Conservation (phyloP, 2,329 filamentous ascomycete species). For the Polychaeton citri region DNA sequence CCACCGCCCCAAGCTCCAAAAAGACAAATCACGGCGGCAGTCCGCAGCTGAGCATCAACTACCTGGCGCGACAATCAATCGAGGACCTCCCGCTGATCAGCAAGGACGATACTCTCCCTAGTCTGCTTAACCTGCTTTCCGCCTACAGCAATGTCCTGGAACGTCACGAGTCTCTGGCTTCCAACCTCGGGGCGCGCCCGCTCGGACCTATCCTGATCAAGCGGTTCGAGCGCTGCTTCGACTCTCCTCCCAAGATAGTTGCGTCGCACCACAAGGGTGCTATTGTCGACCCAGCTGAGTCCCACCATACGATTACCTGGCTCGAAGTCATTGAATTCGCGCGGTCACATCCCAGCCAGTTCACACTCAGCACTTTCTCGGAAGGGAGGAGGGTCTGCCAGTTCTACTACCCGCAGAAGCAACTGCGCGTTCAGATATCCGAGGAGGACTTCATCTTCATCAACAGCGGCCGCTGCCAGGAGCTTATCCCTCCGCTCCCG, state of each 20-base stretch:
- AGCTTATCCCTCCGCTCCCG: constrained; percentile 67
- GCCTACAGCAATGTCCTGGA: constrained; percentile 79
- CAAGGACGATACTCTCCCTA: constrained; percentile 56
- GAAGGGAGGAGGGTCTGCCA: constrained; percentile 63
- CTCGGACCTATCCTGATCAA: constrained; percentile 72
- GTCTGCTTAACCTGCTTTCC: constrained; percentile 57
- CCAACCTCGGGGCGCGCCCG: constrained; percentile 71
- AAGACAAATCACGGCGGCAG: constrained; percentile 33
- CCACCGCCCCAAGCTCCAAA: constrained; percentile 11
- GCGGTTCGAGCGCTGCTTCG: constrained; percentile 75
- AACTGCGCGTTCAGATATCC: constrained; percentile 68
- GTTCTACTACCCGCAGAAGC: constrained; percentile 58
- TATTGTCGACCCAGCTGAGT: constrained; percentile 19
- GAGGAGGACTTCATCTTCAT: constrained; percentile 83
- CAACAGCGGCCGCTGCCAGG: constrained; percentile 67
- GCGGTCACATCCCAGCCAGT: constrained; percentile 65
- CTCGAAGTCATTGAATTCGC: constrained; percentile 77
- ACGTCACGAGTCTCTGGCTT: constrained; percentile 74
- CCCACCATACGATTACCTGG: constrained; percentile 53
- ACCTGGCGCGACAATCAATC: constrained; percentile 49
- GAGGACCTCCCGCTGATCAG: constrained; percentile 50
- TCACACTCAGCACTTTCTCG: constrained; percentile 54
- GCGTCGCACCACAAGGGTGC: constrained; percentile 38
- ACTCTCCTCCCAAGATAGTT: constrained; percentile 58
- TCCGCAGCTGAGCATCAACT: constrained; percentile 55